Base-by-base conservation (phyloP, 192 early-diverging fungal genomes). In the Entomortierella beljakovae region DNA sequence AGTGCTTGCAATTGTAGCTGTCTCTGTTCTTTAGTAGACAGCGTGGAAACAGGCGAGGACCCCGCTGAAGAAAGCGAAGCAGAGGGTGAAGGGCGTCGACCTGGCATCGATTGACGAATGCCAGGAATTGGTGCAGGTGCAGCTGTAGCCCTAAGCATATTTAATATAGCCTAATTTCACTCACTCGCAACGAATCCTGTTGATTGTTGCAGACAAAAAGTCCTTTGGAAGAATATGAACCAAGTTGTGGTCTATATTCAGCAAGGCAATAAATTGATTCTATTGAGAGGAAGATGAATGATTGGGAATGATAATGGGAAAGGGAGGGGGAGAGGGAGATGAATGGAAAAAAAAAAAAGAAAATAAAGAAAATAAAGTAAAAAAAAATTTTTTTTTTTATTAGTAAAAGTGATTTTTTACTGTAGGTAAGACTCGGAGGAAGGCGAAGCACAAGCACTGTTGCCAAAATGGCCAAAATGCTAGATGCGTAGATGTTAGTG, bases 1-100 rank as follows among this genome's bases (percentile, higher is more conserved):
- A 76, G 72, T 3, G 56, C 23, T 34, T 76, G 72, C 33, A 76
- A 42, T 35, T 76, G 72, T 33, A 62, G 64, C 23, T 55, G 57
- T 31, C 59, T 13, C 42, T 63, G 57, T 42, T 76, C 64, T 32
- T 68, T 76, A 22, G 61, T 63, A 7, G 70, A 71, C 28, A 57
- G 22, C 4, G 70, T 53, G 9, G 70, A 59, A 9, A 62, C 35
- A 10, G 58, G 22, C 18, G 71, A 66, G 2, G 57, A 70, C 23
- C 29, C 51, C 38, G 68, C 52, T 16, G 51, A 70, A 15, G 68
- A 61, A 5, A 50, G 51, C 16, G 68, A 46, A 16, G 51, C 25
- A 28, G 55, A n/a, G 8, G 67, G 67, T 18, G 67, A 69, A 16
- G 58, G 7, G 51, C 68, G 59, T 55, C 52, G 52, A 15, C 35